Evolutionary conservation across 495 filamentous ascomycete genomes (phyloP), one percentile per base, ranked within the genome.

Genomic region (Hypoxylon crocopeplum): DNA sequence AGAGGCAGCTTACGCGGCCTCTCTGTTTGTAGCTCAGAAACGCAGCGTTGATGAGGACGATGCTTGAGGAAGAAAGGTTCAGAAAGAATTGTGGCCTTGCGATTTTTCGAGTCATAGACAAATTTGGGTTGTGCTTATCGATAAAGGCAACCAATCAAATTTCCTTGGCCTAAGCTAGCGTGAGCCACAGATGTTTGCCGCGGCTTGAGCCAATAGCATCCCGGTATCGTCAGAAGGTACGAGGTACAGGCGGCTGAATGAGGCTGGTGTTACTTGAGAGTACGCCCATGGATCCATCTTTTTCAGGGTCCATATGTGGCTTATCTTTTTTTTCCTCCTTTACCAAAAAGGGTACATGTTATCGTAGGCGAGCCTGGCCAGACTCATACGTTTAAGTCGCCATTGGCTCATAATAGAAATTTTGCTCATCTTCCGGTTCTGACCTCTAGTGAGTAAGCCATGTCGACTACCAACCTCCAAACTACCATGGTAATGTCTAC

Each of bases 21-120:
- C 81, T 90, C 86, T 83, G 89, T 96, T 80, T 92, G 93, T 92
- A 85, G 92, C 93, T 96, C 94, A 95, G 92, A 98, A 96, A 94
- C 91, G 92, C 91, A 90, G 93, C 92, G 84, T 91, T 96, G 91
- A 86, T 83, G 86, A 88, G 90, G 93, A 87, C 84, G 90, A 87
- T 87, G 85, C 88, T 90, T 91, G 81, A 73, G 58, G 78, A 77
- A 70, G 70, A 69, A 76, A 73, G 59, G 69, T 36, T 49, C 42
- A 58, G 46, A 57, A 54, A 27, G 36, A 10, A 59, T 37, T 19
- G 15, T 8, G 17, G 11, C 40, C 11, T 19, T 40, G 39, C 4
- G 12, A 57, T 55, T 61, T 69, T 65, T 70, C 57, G 60, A 65
- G 67, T 68, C 62, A 69, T 59, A 51, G n/a, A 29, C 40, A 63